Base-by-base conservation (phyloP, 2,329 filamentous ascomycete genomes). In the Sphaerostilbella broomeana region DNA sequence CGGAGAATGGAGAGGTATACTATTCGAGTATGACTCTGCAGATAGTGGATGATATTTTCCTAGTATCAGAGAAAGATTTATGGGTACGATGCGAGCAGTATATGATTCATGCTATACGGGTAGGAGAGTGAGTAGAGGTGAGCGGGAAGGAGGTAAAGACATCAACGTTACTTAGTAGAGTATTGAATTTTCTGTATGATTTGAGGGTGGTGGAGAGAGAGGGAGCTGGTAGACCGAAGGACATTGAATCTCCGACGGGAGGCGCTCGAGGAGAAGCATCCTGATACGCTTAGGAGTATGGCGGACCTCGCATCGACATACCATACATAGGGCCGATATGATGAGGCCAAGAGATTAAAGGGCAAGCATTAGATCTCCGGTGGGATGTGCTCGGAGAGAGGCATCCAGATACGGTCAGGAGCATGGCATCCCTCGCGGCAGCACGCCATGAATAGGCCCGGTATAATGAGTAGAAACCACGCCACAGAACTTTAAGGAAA, bases 331-430 rank as follows among this genome's bases (percentile, higher is more conserved):
- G 47, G 47, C 16, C 44, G 43, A 25, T 45, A 49, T 40, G 15
- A 40, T 6, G 35, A 52, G 44, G 46, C 41, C n/a, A 46, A 48
- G 35, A 15, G 28, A 34, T 49, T 6, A 1, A 35, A 6, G 18
- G 30, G 0, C 12, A 48, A 26, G 47, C 42, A 7, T 26, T 51
- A 8, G 40, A 36, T 19, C 38, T 51, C 19, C 40, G 17, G 17
- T 43, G 27, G 10, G 27, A 49, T 3, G 28, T 49, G 19, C 47
- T 52, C 4, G 51, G 53, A 30, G 44, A 51, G 20, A 45, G 37
- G 33, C 55, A 49, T 34, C 45, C 40, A 4, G 32, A 44, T 16
- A 46, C 47, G 5, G 12, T 38, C 1, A 1, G 0, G 9, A 17
- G 16, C 11, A 43, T 46, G 36, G 17, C 12, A 12, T 10, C 29